phyloP scores from a whole-genome alignment of 768 basidiomycete genomes.

The Pisolithus sp. region DNA sequence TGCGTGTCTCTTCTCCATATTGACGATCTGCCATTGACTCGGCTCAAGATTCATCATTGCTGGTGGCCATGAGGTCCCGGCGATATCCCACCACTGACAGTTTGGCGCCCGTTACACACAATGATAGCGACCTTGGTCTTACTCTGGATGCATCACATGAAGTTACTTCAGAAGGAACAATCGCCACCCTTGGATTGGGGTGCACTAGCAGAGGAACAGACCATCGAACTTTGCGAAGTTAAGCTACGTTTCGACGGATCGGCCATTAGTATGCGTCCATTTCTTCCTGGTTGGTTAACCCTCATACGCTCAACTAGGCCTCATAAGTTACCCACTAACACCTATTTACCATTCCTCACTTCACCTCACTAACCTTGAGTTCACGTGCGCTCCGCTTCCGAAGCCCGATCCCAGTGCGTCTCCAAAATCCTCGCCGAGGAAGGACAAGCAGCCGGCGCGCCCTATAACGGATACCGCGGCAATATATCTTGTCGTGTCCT shows the following conservation, averaged over 20 bases:
- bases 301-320: conserved; percentile 23
- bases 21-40: neutral
- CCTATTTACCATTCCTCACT: conserved; percentile 35
- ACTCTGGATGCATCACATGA: conserved; percentile 18
- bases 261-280: conserved; percentile 34
- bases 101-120: conserved; percentile 20
- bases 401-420: conserved; percentile 20
- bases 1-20: conserved; percentile 11
- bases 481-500: conserved; percentile 46
- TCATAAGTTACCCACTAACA: conserved; percentile 39
- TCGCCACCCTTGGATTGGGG: conserved; percentile 38
- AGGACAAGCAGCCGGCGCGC: conserved; percentile 20
- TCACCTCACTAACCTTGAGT: conserved; percentile 39
- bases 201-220: conserved; percentile 51
- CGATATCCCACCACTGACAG: conserved; percentile 37
- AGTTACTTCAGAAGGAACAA: conserved; percentile 18
- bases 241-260: conserved; percentile 42
- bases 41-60: conserved; percentile 44
- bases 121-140: conserved; percentile 38
- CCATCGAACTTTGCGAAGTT: conserved; percentile 57
- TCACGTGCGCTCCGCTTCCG: conserved; percentile 36
- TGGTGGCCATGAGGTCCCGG: conserved; percentile 59
- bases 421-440: conserved; percentile 21
- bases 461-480: conserved; percentile 21
- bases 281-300: conserved; percentile 2